Percentiles rank a stretch among this genome's conserved stretches.
These are phyloP conservation scores for Globisporangium spiculum DNA, from an alignment of 352 stramenopile species.

Conservation along the genomic window DNA sequence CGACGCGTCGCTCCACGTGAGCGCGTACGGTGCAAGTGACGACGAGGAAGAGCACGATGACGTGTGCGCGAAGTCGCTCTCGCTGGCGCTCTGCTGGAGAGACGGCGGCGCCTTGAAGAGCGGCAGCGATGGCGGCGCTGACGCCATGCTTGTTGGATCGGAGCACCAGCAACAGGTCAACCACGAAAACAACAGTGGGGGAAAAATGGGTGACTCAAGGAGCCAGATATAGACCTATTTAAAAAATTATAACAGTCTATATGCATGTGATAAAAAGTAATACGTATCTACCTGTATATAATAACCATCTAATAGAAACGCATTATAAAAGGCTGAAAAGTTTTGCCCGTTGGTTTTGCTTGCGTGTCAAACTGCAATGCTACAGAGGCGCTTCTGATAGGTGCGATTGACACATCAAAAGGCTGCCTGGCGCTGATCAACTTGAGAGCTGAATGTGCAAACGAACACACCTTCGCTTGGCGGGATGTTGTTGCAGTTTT, in stretches of 20 bases:
- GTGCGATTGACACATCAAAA: slow-evolving; percentile 5
- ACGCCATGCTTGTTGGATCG: not conserved
- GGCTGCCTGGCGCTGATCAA: not conserved
- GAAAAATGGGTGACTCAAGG: not conserved
- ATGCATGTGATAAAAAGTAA: not conserved
- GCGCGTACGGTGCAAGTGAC: not conserved
- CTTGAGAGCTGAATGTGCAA: not conserved
- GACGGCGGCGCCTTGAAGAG: slow-evolving; percentile 1
- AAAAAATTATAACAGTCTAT: not conserved
- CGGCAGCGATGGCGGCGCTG: not conserved
- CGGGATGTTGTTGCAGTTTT: not conserved
- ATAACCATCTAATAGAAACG: not conserved
- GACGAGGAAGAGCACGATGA: not conserved
- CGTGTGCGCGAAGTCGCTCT: slow-evolving; percentile 13
- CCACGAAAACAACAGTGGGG: not conserved
- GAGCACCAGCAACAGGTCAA: not conserved
- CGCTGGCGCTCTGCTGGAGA: not conserved
- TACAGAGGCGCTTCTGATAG: not conserved
- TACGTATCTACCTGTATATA: not conserved
- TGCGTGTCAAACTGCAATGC: slow-evolving; percentile 1
- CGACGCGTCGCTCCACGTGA: not conserved
- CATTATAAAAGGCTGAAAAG: not conserved
- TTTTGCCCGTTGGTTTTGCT: not conserved
- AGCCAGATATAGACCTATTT: not conserved
- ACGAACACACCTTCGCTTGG: not conserved